Base-by-base conservation (phyloP, 2,329 filamentous ascomycete genomes). In the Claviceps humidiphila region DNA sequence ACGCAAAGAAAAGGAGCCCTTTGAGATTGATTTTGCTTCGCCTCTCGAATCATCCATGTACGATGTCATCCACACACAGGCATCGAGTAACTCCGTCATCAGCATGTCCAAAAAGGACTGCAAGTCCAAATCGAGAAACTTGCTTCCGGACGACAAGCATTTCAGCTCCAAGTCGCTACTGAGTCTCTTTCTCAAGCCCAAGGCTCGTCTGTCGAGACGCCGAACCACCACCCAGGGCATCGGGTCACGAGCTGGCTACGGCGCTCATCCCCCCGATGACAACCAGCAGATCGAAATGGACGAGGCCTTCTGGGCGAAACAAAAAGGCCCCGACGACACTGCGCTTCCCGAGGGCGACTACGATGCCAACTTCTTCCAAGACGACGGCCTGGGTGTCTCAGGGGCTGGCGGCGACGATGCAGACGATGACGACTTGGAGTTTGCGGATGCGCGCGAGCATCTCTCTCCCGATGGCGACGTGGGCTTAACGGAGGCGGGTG, bases 341-440 rank as follows among this genome's bases (percentile, higher is more conserved):
- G 76, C 70, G 1, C 66, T 77, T 40, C 76, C 77, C 2, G 74
- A 81, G 59, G 90, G 90, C 55, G 84, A 94, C 63, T 98, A 97
- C 68, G 89, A 97, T 65, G 91, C 93, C 54, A 87, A 97, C 67
- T 98, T 97, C 77, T 98, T 97, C 73, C 85, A 93, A 61, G 93
- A 97, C 62, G 87, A 91, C 59, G 84, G 78, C 1, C 72, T 90
- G 57, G 82, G 84, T 1, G 78, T 88, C 60, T 73, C 79, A 1
- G 44, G 43, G 13, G 14, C 40, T 5, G 82, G 79, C 11, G 81
- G 74, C 4, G 73, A 75, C 47, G 67, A 74, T 22, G 74, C 76
- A 30, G 82, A 84, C 43, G 85, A 87, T 51, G 83, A 85, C 47
- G 84, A 86, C 50, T 62, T 77, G 54, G 84, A 86, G 60, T 93